These are phyloP conservation scores for Daedaleopsis sinensis DNA, from an alignment of 768 basidiomycete genomes.

Conservation along the genomic window DNA sequence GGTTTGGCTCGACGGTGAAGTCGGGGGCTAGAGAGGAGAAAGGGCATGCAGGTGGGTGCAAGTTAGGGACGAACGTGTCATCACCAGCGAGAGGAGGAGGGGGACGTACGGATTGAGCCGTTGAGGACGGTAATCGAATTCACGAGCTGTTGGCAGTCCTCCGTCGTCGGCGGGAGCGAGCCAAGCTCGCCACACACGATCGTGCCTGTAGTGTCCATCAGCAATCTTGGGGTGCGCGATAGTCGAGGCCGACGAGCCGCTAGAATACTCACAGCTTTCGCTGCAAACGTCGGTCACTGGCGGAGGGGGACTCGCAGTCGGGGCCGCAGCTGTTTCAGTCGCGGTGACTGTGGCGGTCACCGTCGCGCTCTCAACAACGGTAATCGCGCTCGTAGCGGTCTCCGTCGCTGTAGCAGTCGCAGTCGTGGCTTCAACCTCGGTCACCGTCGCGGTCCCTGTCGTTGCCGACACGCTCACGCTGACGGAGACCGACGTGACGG, in stretches of 20 bases:
- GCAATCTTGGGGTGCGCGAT: neutral
- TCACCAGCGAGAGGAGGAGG: neutral
- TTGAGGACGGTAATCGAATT: conserved; percentile 24
- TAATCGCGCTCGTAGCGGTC: neutral
- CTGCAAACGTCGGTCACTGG: conserved; percentile 18
- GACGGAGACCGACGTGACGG: neutral
- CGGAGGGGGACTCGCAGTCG: neutral
- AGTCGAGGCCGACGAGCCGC: neutral
- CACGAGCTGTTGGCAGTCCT: conserved; percentile 22
- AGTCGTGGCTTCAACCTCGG: neutral
- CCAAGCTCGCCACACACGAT: conserved; percentile 20
- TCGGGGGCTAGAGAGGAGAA: conserved; percentile 11
- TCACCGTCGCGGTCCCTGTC: too few species aligned
- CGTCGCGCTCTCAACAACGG: conserved; percentile 4
- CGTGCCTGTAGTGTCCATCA: conserved; percentile 10
- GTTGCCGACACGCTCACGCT: too few species aligned
- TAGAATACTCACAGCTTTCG: conserved; percentile 15
- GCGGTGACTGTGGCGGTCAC: conserved; percentile 3
- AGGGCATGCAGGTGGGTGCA: neutral
- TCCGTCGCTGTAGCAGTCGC: neutral
- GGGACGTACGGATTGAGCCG: conserved; percentile 16
- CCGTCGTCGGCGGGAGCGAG: conserved; percentile 17
- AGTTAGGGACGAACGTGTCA: neutral
- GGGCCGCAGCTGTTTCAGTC: neutral
- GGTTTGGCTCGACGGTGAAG: conserved; percentile 21